These are phyloP conservation scores for Thamnidium elegans DNA, from an alignment of 192 early-diverging fungal species.

Conservation along the genomic window DNA sequence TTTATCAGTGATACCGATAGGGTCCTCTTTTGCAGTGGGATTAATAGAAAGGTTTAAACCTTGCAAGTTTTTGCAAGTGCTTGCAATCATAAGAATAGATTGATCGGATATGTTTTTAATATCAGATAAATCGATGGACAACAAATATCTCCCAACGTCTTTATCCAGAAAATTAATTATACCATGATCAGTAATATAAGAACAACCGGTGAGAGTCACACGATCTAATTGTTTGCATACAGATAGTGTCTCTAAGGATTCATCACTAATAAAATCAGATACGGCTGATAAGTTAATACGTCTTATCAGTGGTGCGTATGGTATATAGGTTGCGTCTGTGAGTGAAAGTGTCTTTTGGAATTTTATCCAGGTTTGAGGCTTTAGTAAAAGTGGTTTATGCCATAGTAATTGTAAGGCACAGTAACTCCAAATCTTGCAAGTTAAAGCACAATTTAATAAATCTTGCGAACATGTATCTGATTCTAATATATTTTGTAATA, in stretches of 20 bases:
- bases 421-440: conserved; percentile 54
- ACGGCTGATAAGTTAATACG: conserved; percentile 54
- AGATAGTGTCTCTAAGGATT: conserved; percentile 28
- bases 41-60: conserved; percentile 48
- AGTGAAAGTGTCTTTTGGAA: conserved; percentile 24
- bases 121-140: conserved; percentile 52
- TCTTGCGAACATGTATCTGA: conserved; percentile 28
- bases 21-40: conserved; percentile 33
- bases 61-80: conserved; percentile 46
- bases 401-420: conserved; percentile 54
- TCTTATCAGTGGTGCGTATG: conserved; percentile 46
- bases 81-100: conserved; percentile 39
- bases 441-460: conserved; percentile 46
- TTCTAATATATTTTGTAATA: conserved; percentile 40
- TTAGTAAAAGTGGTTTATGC: conserved; percentile 41
- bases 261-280: conserved; percentile 39
- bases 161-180: conserved; percentile 39
- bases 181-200: conserved; percentile 41
- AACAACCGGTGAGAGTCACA: conserved; percentile 46
- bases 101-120: conserved; percentile 42
- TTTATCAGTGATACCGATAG: conserved; percentile 43
- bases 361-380: conserved; percentile 33
- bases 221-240: conserved; percentile 48
- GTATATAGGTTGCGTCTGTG: conserved; percentile 33
- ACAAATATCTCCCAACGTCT: conserved; percentile 30